Evolutionary conservation across 2,329 filamentous ascomycete genomes (phyloP).

Genomic region (Pseudocercospora fijiensis): DNA sequence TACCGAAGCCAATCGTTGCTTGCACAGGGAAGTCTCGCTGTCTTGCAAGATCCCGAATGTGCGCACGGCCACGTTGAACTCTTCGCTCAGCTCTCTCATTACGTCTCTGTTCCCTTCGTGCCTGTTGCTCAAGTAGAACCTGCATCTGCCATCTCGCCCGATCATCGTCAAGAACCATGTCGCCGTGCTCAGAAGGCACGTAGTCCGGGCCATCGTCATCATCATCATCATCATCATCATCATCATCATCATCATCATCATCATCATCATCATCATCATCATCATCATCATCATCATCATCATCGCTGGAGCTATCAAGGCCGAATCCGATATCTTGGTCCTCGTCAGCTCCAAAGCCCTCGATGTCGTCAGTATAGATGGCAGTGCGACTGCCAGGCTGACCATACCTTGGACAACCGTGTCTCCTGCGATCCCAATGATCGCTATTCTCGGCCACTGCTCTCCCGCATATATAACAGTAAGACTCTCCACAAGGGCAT

Average conservation of each 20-base stretch:
- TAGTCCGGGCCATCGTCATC: neutral
- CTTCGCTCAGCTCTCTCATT: neutral
- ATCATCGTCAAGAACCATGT: slow-evolving; percentile 8
- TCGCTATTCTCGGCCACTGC: slow-evolving; percentile 1
- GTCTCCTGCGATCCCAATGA: slow-evolving; percentile 16
- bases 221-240: neutral
- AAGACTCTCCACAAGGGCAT: slow-evolving; percentile 20
- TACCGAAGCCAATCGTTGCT: neutral
- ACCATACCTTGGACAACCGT: slow-evolving; percentile 20
- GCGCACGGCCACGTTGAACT: neutral
- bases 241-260: neutral
- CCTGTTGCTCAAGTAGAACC: slow-evolving; percentile 8
- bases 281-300: neutral
- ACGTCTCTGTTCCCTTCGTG: slow-evolving; percentile 7
- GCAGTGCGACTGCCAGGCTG: slow-evolving; percentile 12
- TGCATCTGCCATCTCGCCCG: slow-evolving; percentile 13
- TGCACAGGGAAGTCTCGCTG: neutral
- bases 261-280: neutral
- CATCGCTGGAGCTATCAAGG: neutral
- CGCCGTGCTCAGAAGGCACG: neutral
- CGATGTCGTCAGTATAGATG: slow-evolving; percentile 12
- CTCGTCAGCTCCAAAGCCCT: slow-evolving; percentile 3
- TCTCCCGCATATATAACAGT: slow-evolving; percentile 22
- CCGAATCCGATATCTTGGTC: slow-evolving; percentile 6
- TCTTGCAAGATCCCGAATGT: neutral